Conservation (phyloP, 139 green algal genomes). For the Tetraselmis striata region DNA sequence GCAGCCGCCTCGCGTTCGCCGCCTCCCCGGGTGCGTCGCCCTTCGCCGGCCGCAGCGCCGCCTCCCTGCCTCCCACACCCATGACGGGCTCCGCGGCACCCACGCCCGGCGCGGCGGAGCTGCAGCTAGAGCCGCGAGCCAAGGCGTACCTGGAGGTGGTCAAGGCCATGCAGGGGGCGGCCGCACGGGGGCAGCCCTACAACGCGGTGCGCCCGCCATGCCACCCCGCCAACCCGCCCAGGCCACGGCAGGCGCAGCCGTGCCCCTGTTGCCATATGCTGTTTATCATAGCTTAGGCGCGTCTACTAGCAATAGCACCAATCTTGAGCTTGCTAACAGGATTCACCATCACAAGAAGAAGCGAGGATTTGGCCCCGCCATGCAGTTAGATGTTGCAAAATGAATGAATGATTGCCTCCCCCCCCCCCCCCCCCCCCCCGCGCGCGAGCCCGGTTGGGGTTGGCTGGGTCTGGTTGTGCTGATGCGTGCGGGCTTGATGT, state of each 20-base stretch:
- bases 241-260: constrained; percentile 8
- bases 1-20: constrained; percentile 3
- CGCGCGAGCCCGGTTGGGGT: no score
- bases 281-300: not conserved
- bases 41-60: not conserved
- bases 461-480: no score
- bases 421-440: no score
- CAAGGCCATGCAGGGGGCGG: constrained; percentile 23
- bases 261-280: not conserved
- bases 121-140: constrained; percentile 43
- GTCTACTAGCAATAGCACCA: no score
- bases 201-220: constrained; percentile 15
- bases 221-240: no score
- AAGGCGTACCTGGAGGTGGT: constrained; percentile 60
- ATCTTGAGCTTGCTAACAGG: no score
- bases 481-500: no score
- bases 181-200: constrained; percentile 4
- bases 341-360: no score
- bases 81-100: not conserved
- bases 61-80: not conserved
- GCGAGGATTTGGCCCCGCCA: no score
- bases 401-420: no score
- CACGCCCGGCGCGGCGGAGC: constrained; percentile 1
- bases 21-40: not conserved
- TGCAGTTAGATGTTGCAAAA: no score